Evolutionary conservation across 2,329 filamentous ascomycete genomes (phyloP).

Genomic region (Paecilomyces variotii): DNA sequence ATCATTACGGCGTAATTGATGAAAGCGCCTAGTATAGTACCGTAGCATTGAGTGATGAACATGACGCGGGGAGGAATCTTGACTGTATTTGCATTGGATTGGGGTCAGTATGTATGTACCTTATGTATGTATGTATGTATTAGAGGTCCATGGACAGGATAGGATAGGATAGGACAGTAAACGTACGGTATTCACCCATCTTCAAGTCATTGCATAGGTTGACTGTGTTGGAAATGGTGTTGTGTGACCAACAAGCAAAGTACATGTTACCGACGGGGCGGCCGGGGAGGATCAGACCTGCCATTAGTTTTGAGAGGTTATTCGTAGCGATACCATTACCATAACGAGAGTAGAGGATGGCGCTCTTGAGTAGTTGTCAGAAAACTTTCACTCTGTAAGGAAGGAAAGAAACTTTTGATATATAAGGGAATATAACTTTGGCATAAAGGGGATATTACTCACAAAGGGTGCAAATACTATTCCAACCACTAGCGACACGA

Average conservation of each 20-base stretch:
- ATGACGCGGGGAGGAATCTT: conserved; percentile 8
- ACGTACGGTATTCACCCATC: conserved; percentile 51
- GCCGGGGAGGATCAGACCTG: conserved; percentile 44
- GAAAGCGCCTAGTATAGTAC: conserved; percentile 5
- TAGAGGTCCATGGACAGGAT: neutral
- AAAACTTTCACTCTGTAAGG: neutral
- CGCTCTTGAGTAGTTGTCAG: conserved; percentile 32
- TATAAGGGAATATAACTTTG: too few species aligned
- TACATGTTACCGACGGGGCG: conserved; percentile 51
- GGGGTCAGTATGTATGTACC: neutral
- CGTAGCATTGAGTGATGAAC: conserved; percentile 7
- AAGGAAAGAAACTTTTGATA: too few species aligned
- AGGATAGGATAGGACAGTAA: too few species aligned
- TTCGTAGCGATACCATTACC: conserved; percentile 54
- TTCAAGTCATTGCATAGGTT: conserved; percentile 48
- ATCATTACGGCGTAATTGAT: conserved; percentile 8
- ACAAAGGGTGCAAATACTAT: conserved; percentile 11
- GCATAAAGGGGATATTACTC: conserved; percentile 7
- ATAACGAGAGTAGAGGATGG: conserved; percentile 44
- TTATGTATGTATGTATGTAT: too few species aligned
- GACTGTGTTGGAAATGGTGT: conserved; percentile 45
- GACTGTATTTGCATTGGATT: neutral
- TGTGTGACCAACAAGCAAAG: conserved; percentile 53
- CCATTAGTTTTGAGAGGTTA: conserved; percentile 51
- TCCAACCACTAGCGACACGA: conserved; percentile 23